Evolutionary conservation across 495 filamentous ascomycete species (phyloP).

Genomic region (Talaromyces wortmannii): DNA sequence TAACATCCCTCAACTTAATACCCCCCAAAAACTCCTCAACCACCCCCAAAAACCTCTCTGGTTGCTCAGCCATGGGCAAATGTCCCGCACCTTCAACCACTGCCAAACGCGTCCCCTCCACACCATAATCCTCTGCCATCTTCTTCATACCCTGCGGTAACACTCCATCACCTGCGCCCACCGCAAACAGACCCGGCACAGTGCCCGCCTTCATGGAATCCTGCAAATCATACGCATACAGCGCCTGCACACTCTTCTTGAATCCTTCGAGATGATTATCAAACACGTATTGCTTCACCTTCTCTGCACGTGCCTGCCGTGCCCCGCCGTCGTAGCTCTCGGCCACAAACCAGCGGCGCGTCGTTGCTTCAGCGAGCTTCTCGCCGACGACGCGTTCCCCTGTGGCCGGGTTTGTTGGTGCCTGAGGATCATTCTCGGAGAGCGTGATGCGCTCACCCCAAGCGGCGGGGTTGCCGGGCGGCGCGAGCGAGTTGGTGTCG

Average conservation of each 20-base stretch:
- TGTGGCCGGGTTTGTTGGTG: background rate
- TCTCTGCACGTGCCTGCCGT: conserved; percentile 39
- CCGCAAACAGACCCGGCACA: conserved; percentile 60
- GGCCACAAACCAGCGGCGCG: conserved; percentile 67
- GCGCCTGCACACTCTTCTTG: conserved; percentile 57
- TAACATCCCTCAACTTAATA: conserved; percentile 13
- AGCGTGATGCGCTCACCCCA: conserved; percentile 71
- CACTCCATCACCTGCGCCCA: conserved; percentile 66
- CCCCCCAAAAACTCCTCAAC: conserved; percentile 44
- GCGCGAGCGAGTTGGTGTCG: conserved; percentile 66
- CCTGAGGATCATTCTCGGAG: conserved; percentile 42
- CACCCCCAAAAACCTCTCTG: conserved; percentile 54
- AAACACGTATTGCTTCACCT: conserved; percentile 53
- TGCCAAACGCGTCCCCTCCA: conserved; percentile 47
- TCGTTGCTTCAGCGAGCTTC: conserved; percentile 58
- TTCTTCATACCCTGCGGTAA: conserved; percentile 71
- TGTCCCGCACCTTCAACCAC: conserved; percentile 64
- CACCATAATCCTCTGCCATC: conserved; percentile 42
- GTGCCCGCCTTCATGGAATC: conserved; percentile 49
- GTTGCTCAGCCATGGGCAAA: conserved; percentile 77
- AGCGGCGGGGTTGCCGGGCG: conserved; percentile 61
- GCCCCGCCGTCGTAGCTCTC: conserved; percentile 43
- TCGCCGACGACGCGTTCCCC: conserved; percentile 45
- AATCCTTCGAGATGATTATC: conserved; percentile 65
- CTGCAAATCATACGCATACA: conserved; percentile 70